These are phyloP conservation scores for Metschnikowia amazonensis DNA, from an alignment of 805 yeast genomes.

Conservation along the genomic window DNA sequence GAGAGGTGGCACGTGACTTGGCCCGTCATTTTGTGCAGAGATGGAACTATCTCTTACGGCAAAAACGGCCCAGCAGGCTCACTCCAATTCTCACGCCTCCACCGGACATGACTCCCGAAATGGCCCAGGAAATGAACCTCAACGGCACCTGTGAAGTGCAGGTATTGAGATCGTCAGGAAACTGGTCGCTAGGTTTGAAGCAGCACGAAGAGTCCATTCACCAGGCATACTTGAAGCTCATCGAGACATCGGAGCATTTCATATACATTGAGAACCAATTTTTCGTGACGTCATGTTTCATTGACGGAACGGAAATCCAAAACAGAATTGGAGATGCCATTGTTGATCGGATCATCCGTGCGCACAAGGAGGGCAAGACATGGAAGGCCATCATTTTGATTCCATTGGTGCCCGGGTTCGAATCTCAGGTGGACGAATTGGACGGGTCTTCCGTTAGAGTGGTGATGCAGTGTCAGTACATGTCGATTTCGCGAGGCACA, in stretches of 20 bases:
- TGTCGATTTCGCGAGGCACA: constrained; percentile 87
- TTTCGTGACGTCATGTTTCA: constrained; percentile 82
- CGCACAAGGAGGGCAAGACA: constrained; percentile 65
- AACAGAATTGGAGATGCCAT: constrained; percentile 94
- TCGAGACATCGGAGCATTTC: constrained; percentile 89
- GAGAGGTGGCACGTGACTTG: constrained; percentile 90
- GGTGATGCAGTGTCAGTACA: constrained; percentile 93
- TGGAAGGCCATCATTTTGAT: constrained; percentile 93
- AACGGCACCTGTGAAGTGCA: constrained; percentile 92
- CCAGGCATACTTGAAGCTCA: constrained; percentile 83
- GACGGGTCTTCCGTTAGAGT: constrained; percentile 95
- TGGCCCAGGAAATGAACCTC: constrained; percentile 55
- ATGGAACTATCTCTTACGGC: constrained; percentile 92
- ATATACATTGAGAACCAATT: constrained; percentile 95
- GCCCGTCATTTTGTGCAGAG: constrained; percentile 94
- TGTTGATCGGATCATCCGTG: constrained; percentile 92
- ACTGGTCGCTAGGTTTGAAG: constrained; percentile 89
- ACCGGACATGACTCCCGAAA: constrained; percentile 73
- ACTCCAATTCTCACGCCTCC: constrained; percentile 94
- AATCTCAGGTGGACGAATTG: constrained; percentile 84
- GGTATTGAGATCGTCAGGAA: constrained; percentile 80
- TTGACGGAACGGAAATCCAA: constrained; percentile 78
- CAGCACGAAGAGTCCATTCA: constrained; percentile 87
- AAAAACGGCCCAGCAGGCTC: constrained; percentile 88
- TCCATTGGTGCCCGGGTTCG: constrained; percentile 98